Base-by-base conservation (phyloP, 345 rosid species). In the Laguncularia racemosa region DNA sequence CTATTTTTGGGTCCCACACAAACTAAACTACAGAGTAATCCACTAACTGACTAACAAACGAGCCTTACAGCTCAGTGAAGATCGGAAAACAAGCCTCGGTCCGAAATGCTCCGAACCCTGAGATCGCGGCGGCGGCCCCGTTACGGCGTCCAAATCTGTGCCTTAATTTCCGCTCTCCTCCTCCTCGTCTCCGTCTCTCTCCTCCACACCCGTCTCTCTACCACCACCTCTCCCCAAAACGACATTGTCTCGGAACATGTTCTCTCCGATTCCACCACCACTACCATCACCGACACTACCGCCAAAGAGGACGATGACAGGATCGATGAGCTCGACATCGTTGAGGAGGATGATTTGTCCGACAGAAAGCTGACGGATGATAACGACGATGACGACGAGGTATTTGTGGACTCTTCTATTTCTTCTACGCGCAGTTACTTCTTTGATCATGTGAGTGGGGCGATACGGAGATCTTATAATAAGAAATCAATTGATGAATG, bases 121-220 rank as follows among this genome's bases (percentile, higher is more conserved):
- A 74, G 86, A 54, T 67, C 95, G 50, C 95, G 98, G 44, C 95
- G 98, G 28, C 95, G 91, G 12, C 85, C 87, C 44, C 84, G 81
- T 52, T 84, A 83, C 76, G 89, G 95, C 15, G 79, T 85, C 3
- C 90, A 83, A 21, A 52, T 82, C 14, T 86, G 96, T 73, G 91
- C 96, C 58, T 54, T 77, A 13, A 48, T 79, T 52, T 84, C 93
- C 15, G 93, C 95, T 56, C 73, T 92, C 17, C 83, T 92, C 56
- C 96, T 92, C 59, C 90, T 92, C 60, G 59, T 77, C 33, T 86
- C 96, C 12, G 95, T 92, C 38, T 84, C 96, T 44, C 84, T 92
- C 62, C 95, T 89, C 62, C 70, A 92, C 78, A 70, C 78, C 23
- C 96, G 95, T 55, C 93, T 92, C 73, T 86, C 95, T 69, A 68